A percentile compares a stretch with the other conserved stretches of the same genome.
Conservation (phyloP, 2,329 filamentous ascomycete genomes). For the Colletotrichum sojae region DNA sequence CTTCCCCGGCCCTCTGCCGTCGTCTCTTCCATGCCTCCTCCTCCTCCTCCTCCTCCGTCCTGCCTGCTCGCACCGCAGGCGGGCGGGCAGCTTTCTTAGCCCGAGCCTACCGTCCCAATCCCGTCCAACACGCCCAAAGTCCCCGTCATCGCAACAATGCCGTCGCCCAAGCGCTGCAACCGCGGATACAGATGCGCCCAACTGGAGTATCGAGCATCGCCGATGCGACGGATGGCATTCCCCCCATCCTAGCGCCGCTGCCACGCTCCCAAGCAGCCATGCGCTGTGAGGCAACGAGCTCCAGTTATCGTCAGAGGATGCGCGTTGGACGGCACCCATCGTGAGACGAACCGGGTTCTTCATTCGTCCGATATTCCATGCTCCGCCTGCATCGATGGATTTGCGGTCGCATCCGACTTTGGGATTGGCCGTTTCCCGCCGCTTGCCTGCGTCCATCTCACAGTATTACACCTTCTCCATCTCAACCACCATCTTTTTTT, state of each 20-base stretch:
- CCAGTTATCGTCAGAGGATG: slow-evolving; percentile 36
- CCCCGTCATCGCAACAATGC: slow-evolving; percentile 2
- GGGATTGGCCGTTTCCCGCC: slow-evolving; percentile 19
- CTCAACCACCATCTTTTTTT: too few relatives aligned
- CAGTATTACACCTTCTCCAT: not conserved
- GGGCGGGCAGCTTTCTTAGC: not conserved
- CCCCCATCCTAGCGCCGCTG: slow-evolving; percentile 27
- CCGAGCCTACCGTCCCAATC: not conserved
- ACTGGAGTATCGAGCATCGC: slow-evolving; percentile 36
- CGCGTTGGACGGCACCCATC: slow-evolving; percentile 26
- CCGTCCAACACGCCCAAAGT: not conserved
- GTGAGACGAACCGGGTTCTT: slow-evolving; percentile 33
- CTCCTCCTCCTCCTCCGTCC: not conserved
- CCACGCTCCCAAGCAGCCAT: slow-evolving; percentile 25
- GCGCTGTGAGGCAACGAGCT: slow-evolving; percentile 38
- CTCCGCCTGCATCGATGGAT: slow-evolving; percentile 24
- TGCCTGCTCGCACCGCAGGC: not conserved
- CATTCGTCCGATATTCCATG: slow-evolving; percentile 38
- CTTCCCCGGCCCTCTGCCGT: slow-evolving; percentile 13
- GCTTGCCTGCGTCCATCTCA: slow-evolving; percentile 9
- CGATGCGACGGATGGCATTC: slow-evolving; percentile 17
- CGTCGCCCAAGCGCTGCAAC: slow-evolving; percentile 24
- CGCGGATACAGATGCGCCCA: slow-evolving; percentile 22
- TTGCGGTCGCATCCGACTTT: slow-evolving; percentile 25
- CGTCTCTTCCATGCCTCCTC: slow-evolving; percentile 1